These are phyloP conservation scores for Colletotrichum tamarilloi DNA, from an alignment of 2,329 filamentous ascomycete species.

Conservation along the genomic window DNA sequence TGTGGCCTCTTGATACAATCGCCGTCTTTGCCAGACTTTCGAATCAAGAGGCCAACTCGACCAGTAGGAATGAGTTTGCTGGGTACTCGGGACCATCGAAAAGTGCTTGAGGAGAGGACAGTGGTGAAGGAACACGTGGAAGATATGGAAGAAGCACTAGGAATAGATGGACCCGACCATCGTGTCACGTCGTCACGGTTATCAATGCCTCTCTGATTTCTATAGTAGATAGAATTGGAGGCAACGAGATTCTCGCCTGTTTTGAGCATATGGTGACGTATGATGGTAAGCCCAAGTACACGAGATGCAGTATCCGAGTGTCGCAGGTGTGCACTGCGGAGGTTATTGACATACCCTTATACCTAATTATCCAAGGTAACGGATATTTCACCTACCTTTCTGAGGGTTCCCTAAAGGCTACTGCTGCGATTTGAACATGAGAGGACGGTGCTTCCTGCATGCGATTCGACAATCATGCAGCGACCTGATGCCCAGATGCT, in stretches of 20 bases:
- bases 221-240: slow-evolving; percentile 31
- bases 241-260: slow-evolving; percentile 15
- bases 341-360: not conserved
- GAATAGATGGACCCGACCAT: slow-evolving; percentile 27
- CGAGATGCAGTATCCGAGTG: not conserved
- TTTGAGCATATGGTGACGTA: not conserved
- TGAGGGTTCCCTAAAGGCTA: not conserved
- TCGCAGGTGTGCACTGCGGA: not conserved
- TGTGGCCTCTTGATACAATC: slow-evolving; percentile 3
- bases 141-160: slow-evolving; percentile 25
- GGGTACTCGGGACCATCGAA: slow-evolving; percentile 11
- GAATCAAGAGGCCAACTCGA: slow-evolving; percentile 5
- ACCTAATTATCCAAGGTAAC: no score
- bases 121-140: not conserved
- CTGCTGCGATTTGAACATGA: not conserved
- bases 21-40: slow-evolving; percentile 6
- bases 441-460: not conserved
- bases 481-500: no score
- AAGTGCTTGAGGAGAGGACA: slow-evolving; percentile 17
- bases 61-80: slow-evolving; percentile 11
- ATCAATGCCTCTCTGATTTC: slow-evolving; percentile 24
- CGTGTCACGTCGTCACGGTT: slow-evolving; percentile 7
- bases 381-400: no score
- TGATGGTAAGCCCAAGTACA: not conserved
- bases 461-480: not conserved